Conservation (phyloP, 1,284 basidiomycete genomes). For the Trametes pubescens region DNA sequence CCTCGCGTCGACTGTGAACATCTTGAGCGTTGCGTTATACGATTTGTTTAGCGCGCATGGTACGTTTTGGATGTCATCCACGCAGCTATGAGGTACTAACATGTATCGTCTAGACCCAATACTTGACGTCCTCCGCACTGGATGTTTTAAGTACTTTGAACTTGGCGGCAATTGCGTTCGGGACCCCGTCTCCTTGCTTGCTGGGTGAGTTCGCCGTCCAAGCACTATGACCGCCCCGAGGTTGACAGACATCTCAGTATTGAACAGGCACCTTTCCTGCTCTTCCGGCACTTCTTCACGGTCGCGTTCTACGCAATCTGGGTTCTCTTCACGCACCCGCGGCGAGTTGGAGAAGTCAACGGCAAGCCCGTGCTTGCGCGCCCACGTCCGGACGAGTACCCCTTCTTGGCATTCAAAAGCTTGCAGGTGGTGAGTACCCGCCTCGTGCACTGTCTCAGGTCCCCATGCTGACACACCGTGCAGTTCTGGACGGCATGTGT, state of each 20-base stretch:
- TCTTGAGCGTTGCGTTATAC: constrained; percentile 90
- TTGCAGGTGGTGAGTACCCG: constrained; percentile 61
- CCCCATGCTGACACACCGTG: constrained; percentile 1
- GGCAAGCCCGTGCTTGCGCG: constrained; percentile 47
- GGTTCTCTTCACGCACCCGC: constrained; percentile 81
- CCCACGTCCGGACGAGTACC: constrained; percentile 66
- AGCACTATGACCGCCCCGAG: background rate
- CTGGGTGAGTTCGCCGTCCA: constrained; percentile 61
- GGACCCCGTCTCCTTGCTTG: constrained; percentile 89
- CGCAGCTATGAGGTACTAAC: constrained; percentile 1
- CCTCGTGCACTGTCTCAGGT: background rate
- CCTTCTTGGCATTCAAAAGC: constrained; percentile 61
- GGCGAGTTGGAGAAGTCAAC: constrained; percentile 39
- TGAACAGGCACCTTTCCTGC: constrained; percentile 77
- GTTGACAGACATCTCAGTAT: constrained; percentile 49
- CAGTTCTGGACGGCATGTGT: constrained; percentile 90
- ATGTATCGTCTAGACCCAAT: constrained; percentile 61
- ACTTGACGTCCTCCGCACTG: constrained; percentile 86
- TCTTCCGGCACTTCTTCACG: constrained; percentile 93
- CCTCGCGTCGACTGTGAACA: constrained; percentile 86
- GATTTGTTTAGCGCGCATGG: constrained; percentile 92
- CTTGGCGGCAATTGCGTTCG: constrained; percentile 89
- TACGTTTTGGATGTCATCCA: constrained; percentile 42
- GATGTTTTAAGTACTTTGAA: constrained; percentile 99
- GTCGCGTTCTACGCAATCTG: constrained; percentile 96